Base-by-base conservation (phyloP, 176 grass and related monocot species). In the Zea luxurians region DNA sequence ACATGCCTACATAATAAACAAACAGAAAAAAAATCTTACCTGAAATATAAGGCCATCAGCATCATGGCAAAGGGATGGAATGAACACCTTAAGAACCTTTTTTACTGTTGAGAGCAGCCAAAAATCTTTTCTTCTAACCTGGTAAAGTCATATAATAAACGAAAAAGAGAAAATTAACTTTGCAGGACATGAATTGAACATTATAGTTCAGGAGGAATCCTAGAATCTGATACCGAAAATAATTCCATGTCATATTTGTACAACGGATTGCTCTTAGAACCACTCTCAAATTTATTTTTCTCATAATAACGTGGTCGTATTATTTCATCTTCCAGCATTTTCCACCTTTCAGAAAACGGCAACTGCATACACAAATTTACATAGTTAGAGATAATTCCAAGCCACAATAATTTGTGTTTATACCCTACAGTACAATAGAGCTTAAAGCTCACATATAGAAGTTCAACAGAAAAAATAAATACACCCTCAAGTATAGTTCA, bases 41-140 rank as follows among this genome's bases (percentile, higher is more conserved):
- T 99, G 96, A 99, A 99, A 99, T 87, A 99, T 91, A 67, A 99
- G 96, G 16, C 96, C 96, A 85, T 99, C 96, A 82, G 96, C 91
- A 87, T 83, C 92, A 87, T 99, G 96, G 10, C 88, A 95, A 89
- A 99, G 92, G 66, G 67, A 79, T 48, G 90, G 96, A 86, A 99
- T 99, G 37, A 99, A 99, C 74, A 89, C 83, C 85, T 84, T 84
- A 15, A 99, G 84, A 77, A 99, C 61, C 64, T 69, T 99, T 70
- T 64, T 78, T 62, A 94, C 96, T 80, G 96, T 95, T 5, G 90
- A 92, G 54, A 99, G 89, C 34, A 95, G 79, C 96, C 96, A 99
- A 80, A 99, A 99, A 80, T 94, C 92, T 76, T 99, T 99, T 79
- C 96, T 92, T 76, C 92, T 92, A 73, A 94, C 90, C 92, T 99